A percentile compares a stretch with the other conserved stretches of the same genome.
These are phyloP conservation scores for Boletus smithii DNA, from an alignment of 1,284 basidiomycete genomes.

Conservation along the genomic window DNA sequence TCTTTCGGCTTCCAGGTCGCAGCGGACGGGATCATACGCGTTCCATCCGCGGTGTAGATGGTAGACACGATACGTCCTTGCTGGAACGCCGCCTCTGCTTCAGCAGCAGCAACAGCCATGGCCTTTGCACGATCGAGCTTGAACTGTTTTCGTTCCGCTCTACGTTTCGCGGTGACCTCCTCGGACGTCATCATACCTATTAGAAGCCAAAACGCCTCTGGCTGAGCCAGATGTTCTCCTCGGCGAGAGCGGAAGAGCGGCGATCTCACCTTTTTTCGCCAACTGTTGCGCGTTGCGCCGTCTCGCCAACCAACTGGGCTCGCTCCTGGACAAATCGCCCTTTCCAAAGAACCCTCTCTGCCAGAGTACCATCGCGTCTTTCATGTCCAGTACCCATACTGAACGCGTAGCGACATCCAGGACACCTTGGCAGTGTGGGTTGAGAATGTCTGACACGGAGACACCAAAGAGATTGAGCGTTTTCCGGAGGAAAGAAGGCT, in stretches of 20 bases:
- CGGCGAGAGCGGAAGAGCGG: not conserved
- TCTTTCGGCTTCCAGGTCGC: slow-evolving; percentile 66
- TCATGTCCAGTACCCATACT: slow-evolving; percentile 71
- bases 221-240: not conserved
- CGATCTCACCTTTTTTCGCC: slow-evolving; percentile 51
- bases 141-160: slow-evolving; percentile 84
- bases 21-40: slow-evolving; percentile 62
- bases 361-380: slow-evolving; percentile 76
- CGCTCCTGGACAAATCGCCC: slow-evolving; percentile 88
- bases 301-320: slow-evolving; percentile 87
- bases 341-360: slow-evolving; percentile 95
- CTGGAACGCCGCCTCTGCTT: slow-evolving; percentile 70
- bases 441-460: slow-evolving; percentile 47
- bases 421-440: slow-evolving; percentile 63
- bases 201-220: not conserved
- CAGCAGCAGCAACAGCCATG: slow-evolving; percentile 67
- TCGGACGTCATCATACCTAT: slow-evolving; percentile 68
- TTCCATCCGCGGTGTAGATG: slow-evolving; percentile 46
- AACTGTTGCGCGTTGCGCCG: slow-evolving; percentile 63
- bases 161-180: slow-evolving; percentile 80
- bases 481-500: slow-evolving; percentile 37
- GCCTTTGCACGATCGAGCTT: slow-evolving; percentile 86
- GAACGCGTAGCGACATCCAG: slow-evolving; percentile 73
- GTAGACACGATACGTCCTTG: slow-evolving; percentile 57
- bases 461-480: slow-evolving; percentile 55